phyloP scores from a whole-genome alignment of 441 rosid species.

The Eruca vesicaria region DNA sequence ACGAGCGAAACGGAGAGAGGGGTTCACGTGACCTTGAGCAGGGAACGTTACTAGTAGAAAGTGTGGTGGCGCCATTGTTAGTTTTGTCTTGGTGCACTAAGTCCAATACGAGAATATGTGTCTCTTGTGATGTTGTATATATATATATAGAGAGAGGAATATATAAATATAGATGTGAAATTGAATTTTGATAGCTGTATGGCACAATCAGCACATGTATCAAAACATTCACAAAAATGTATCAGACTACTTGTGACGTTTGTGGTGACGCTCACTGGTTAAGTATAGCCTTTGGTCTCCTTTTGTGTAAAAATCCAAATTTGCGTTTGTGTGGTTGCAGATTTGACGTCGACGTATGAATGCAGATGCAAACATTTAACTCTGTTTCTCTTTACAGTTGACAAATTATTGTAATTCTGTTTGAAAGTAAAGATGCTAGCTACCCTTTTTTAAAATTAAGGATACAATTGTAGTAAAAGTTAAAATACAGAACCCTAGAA shows the following conservation, averaged over 20 bases:
- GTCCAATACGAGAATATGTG: background rate
- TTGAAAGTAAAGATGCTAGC: background rate
- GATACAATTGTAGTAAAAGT: background rate
- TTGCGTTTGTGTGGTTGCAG: background rate
- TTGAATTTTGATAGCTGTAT: too few relatives aligned
- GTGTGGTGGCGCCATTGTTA: conserved; percentile 34
- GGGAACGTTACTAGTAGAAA: conserved; percentile 39
- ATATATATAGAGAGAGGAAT: background rate
- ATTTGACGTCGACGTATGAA: background rate
- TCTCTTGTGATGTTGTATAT: background rate
- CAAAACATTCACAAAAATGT: background rate
- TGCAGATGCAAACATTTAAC: background rate
- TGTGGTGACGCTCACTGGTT: background rate
- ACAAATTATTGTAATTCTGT: background rate
- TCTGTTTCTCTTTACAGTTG: background rate
- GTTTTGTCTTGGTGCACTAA: too few relatives aligned
- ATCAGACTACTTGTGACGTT: background rate
- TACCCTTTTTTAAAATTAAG: background rate
- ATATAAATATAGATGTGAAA: too few relatives aligned
- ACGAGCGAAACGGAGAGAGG: conserved; percentile 46
- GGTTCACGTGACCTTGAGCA: conserved; percentile 45
- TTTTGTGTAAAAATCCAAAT: background rate
- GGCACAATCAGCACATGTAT: too few relatives aligned
- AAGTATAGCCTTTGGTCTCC: background rate
- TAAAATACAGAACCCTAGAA: background rate